These are phyloP conservation scores for Gossypium anomalum DNA, from an alignment of 345 rosid genomes.

Conservation along the genomic window DNA sequence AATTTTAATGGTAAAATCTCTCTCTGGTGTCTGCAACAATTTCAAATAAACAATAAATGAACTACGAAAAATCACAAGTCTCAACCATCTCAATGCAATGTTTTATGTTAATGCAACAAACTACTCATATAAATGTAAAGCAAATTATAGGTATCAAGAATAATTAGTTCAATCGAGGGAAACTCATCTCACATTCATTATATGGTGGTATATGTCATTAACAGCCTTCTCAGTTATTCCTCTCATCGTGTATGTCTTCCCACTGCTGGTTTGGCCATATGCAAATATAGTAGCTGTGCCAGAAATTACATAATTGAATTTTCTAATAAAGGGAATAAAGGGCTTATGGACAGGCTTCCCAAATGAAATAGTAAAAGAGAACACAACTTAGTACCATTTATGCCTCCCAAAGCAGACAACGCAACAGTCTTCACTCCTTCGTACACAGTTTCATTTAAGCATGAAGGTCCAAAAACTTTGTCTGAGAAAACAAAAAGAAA, in stretches of 20 bases:
- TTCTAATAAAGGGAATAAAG: not conserved
- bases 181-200: constrained; percentile 53
- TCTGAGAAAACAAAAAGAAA: constrained; percentile 42
- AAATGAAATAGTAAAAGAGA: not conserved
- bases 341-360: not conserved
- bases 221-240: constrained; percentile 99
- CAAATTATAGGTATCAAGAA: not conserved
- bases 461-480: constrained; percentile 85
- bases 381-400: constrained; percentile 54
- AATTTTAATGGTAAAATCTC: constrained; percentile 88
- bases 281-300: constrained; percentile 95
- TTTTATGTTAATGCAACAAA: not conserved
- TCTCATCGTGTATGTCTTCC: constrained; percentile 97
- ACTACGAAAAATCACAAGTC: not conserved
- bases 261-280: constrained; percentile 99
- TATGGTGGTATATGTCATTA: constrained; percentile 84
- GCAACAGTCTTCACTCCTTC: constrained; percentile 99
- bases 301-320: not conserved
- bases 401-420: constrained; percentile 91
- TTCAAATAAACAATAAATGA: constrained; percentile 14
- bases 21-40: constrained; percentile 78
- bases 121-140: not conserved
- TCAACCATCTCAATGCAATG: not conserved
- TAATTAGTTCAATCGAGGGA: constrained; percentile 12
- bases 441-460: constrained; percentile 74